Percentiles rank a stretch among this genome's conserved stretches.
Conservation (phyloP, 2,329 filamentous ascomycete genomes). For the Aspergillus pseudonomiae region DNA sequence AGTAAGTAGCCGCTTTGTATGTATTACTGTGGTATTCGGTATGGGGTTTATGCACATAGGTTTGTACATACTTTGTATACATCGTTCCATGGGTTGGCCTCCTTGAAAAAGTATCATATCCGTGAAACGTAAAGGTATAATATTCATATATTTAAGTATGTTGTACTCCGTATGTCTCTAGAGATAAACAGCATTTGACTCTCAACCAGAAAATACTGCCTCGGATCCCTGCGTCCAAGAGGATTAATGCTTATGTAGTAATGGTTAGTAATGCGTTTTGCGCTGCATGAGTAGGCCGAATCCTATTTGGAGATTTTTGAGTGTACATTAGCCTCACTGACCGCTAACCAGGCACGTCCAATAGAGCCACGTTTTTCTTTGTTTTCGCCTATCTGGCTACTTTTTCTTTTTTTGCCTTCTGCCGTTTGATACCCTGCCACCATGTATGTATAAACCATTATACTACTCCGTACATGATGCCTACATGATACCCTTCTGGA, state of each 20-base stretch:
- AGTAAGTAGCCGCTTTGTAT: neutral
- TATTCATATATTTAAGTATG: neutral
- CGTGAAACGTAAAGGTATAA: neutral
- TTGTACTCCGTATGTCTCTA: neutral
- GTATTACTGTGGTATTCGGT: neutral
- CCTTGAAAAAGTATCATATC: neutral
- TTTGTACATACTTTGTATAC: neutral
- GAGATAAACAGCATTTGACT: neutral
- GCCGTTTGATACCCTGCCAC: neutral
- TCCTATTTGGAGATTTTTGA: conserved; percentile 13
- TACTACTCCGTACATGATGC: neutral
- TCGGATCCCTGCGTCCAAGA: neutral
- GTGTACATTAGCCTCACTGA: conserved; percentile 13
- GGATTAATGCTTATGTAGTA: neutral
- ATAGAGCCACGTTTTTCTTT: conserved; percentile 1
- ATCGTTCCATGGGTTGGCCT: too few relatives aligned
- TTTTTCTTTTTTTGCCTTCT: neutral
- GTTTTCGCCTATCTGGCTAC: neutral
- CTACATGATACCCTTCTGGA: conserved; percentile 1
- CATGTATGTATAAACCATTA: neutral
- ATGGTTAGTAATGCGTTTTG: conserved; percentile 8
- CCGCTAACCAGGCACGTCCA: neutral
- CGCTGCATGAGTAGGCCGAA: conserved; percentile 14
- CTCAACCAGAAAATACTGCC: neutral
- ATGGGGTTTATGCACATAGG: neutral